Evolutionary conservation across 2,329 filamentous ascomycete species (phyloP).

Genomic region (Clonostachys rhizophaga): DNA sequence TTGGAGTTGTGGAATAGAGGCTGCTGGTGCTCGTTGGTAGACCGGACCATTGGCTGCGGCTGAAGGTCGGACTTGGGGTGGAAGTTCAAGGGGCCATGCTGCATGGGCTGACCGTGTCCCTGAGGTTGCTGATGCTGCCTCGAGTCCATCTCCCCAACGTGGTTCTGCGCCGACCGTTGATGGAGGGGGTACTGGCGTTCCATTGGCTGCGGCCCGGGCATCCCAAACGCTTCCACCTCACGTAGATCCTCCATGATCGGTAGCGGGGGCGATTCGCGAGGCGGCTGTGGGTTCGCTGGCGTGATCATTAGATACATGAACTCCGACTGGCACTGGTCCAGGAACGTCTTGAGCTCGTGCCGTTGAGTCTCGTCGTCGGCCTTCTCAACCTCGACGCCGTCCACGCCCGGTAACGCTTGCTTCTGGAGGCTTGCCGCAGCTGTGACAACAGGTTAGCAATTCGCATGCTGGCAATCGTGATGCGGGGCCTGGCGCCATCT

Average conservation of each 20-base stretch:
- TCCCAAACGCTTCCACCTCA: constrained; percentile 46
- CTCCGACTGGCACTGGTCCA: constrained; percentile 61
- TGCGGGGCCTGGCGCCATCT: constrained; percentile 1
- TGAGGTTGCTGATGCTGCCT: constrained; percentile 48
- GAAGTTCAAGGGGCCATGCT: constrained; percentile 27
- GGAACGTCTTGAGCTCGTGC: constrained; percentile 52
- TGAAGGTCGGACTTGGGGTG: constrained; percentile 31
- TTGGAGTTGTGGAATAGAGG: constrained; percentile 27
- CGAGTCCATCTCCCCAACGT: constrained; percentile 45
- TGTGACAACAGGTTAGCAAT: neutral
- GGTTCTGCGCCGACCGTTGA: constrained; percentile 48
- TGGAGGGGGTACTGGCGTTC: constrained; percentile 32
- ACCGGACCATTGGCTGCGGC: constrained; percentile 46
- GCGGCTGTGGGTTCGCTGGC: constrained; percentile 60
- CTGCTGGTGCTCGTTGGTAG: constrained; percentile 43
- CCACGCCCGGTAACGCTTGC: constrained; percentile 33
- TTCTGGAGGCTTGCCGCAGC: constrained; percentile 35
- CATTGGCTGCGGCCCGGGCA: constrained; percentile 35
- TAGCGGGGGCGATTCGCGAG: constrained; percentile 56
- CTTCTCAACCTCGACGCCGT: constrained; percentile 40
- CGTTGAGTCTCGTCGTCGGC: constrained; percentile 46
- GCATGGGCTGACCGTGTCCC: constrained; percentile 55
- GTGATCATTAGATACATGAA: constrained; percentile 66
- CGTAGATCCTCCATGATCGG: constrained; percentile 56
- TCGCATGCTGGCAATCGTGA: no score